These are phyloP conservation scores for Beauveria sp. DNA, from an alignment of 2,329 filamentous ascomycete species.

Conservation along the genomic window DNA sequence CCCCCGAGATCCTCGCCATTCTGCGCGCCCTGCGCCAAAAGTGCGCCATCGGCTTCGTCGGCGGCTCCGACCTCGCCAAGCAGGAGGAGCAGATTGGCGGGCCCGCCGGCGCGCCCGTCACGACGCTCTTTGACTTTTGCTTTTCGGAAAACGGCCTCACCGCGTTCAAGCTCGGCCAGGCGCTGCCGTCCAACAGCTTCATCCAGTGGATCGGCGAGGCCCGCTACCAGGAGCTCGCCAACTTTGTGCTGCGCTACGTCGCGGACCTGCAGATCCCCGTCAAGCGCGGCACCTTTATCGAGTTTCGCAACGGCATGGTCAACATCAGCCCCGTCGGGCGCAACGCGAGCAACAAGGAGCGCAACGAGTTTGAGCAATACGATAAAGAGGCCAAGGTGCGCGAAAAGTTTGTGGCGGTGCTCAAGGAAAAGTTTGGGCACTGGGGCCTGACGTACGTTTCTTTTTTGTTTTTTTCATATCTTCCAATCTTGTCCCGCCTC, in stretches of 20 bases:
- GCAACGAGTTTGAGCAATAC: conserved; percentile 73
- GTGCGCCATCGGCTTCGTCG: conserved; percentile 84
- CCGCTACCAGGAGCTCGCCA: conserved; percentile 69
- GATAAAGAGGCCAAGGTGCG: conserved; percentile 73
- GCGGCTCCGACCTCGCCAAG: conserved; percentile 84
- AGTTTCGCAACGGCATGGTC: conserved; percentile 89
- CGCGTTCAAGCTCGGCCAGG: conserved; percentile 74
- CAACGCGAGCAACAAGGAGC: conserved; percentile 74
- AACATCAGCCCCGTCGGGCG: conserved; percentile 78
- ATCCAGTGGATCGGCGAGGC: conserved; percentile 85
- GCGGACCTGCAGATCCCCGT: conserved; percentile 77
- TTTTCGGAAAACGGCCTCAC: conserved; percentile 96
- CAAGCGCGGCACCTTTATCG: conserved; percentile 78
- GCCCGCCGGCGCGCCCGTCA: conserved; percentile 57
- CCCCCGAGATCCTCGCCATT: conserved; percentile 74
- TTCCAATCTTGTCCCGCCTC: too few relatives aligned
- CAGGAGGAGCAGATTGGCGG: conserved; percentile 91
- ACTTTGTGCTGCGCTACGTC: conserved; percentile 72
- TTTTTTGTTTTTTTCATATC: too few relatives aligned
- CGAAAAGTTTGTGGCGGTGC: conserved; percentile 63
- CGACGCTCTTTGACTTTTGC: conserved; percentile 89
- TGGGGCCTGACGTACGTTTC: conserved; percentile 69
- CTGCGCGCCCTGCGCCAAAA: conserved; percentile 77
- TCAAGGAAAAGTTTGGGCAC: conserved; percentile 77
- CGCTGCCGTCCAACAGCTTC: conserved; percentile 74